Conservation (phyloP, 352 stramenopile genomes). For the Phytopythium chamaehyphon region DNA sequence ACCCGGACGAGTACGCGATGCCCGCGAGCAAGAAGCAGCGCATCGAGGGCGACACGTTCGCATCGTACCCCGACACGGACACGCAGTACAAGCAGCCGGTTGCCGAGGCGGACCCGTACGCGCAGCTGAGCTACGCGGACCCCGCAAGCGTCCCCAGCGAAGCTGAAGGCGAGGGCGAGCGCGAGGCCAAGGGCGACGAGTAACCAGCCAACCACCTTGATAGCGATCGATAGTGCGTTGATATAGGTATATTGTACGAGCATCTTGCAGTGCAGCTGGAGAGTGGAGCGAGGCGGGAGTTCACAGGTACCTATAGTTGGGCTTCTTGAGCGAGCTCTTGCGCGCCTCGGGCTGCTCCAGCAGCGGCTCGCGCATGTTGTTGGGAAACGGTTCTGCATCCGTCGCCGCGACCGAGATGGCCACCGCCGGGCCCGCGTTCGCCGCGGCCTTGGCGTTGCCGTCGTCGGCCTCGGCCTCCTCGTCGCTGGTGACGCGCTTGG, state of each 20-base stretch:
- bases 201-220: background rate
- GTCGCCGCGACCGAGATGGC: background rate
- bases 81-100: slow-evolving; percentile 31
- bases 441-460: background rate
- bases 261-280: too few relatives aligned
- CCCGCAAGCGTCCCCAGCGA: slow-evolving; percentile 19
- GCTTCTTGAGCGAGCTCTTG: slow-evolving; percentile 15
- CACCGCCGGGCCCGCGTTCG: background rate
- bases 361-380: slow-evolving; percentile 8
- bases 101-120: slow-evolving; percentile 30
- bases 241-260: background rate
- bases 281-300: background rate
- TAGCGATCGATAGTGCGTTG: background rate
- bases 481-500: background rate
- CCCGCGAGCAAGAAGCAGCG: slow-evolving; percentile 62
- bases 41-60: slow-evolving; percentile 53
- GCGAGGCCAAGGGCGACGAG: slow-evolving; percentile 5
- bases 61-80: slow-evolving; percentile 74
- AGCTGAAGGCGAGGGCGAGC: background rate
- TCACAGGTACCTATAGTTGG: slow-evolving; percentile 45
- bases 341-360: slow-evolving; percentile 3
- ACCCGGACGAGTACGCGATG: slow-evolving; percentile 76
- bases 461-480: slow-evolving; percentile 7
- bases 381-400: slow-evolving; percentile 1
- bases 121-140: slow-evolving; percentile 62